A percentile compares a stretch with the other conserved stretches of the same genome.
phyloP scores from a whole-genome alignment of 2,329 filamentous ascomycete genomes.

The Colletotrichum eleusines region DNA sequence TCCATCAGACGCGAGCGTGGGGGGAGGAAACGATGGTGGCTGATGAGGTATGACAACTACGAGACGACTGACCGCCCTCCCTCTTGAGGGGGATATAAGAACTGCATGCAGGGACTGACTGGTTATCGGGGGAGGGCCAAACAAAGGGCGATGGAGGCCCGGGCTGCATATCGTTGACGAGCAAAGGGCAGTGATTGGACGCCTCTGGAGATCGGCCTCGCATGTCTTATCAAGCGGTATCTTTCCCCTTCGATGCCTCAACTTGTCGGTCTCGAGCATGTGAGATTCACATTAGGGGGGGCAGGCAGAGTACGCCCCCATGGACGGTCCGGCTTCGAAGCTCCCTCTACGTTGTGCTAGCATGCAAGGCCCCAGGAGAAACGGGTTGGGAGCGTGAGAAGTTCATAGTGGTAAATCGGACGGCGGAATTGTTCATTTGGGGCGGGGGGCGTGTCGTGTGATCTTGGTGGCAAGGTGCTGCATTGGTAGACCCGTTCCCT shows the following conservation, averaged over 20 bases:
- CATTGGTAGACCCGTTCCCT: background rate
- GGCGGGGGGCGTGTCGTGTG: background rate
- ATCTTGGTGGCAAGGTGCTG: background rate
- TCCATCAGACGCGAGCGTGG: background rate
- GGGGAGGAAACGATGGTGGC: background rate
- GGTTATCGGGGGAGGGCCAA: background rate
- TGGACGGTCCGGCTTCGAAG: background rate
- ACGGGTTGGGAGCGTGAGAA: background rate
- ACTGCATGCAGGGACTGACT: background rate
- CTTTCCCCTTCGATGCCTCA: background rate
- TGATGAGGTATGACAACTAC: background rate
- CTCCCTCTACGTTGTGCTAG: background rate
- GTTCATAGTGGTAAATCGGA: background rate
- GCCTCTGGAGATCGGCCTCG: background rate
- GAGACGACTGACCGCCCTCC: background rate
- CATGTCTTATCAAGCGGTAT: background rate
- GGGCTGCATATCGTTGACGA: background rate
- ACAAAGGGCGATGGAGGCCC: background rate
- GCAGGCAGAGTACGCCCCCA: background rate
- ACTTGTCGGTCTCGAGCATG: background rate
- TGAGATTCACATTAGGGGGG: background rate
- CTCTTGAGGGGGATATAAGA: background rate
- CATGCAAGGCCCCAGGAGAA: background rate
- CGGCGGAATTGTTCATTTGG: background rate
- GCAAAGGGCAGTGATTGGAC: background rate